Evolutionary conservation across 1,284 basidiomycete species (phyloP), one percentile per base, ranked within the genome.

Genomic region (Ceratobasidium papillatum): DNA sequence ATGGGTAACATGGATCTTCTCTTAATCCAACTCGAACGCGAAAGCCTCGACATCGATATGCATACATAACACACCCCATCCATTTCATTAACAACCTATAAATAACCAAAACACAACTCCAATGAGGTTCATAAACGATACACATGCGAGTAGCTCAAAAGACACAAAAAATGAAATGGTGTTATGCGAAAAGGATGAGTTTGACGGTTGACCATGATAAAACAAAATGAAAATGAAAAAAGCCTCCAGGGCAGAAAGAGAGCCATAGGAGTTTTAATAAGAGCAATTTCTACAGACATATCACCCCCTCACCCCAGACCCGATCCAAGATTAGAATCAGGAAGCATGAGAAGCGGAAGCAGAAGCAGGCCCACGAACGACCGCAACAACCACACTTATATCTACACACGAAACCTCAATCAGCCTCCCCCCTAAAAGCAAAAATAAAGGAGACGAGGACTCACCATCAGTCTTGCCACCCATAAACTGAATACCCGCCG

Each of bases 391-490:
- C 8, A 84, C 83, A 22, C 90, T 90, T 58, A 91, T 91, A 82
- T 91, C 89, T 91, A 52, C 22, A 27, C 25, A 22, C 14, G 45
- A 3, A 9, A 30, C 30, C 22, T 34, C 34, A 68, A 69, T 51
- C 22, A 36, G 8, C 36, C 17, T 43, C 19, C 4, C 9, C 9
- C 12, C 11, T 17, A 11, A 74, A 17, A n/a, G 19, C n/a, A 32
- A 58, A 30, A 25, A 19, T 14, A 72, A 4, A 14, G 59, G 22
- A 11, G 56, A 41, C 47, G 7, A 43, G n/a, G 14, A 82, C 88
- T 78, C 77, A 91, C 91, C 91, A 84, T 93, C 91, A 41, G 86
- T 86, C 83, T 93, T 93, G 41, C 92, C 91, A 38, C 91, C 91
- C n/a, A 82, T 82, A 80, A 91, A 93, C 41, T 79, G 79, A 78